A percentile compares a stretch with the other conserved stretches of the same genome.
phyloP scores from a whole-genome alignment of 2,329 filamentous ascomycete species.

The Aspergillus fijiensis region DNA sequence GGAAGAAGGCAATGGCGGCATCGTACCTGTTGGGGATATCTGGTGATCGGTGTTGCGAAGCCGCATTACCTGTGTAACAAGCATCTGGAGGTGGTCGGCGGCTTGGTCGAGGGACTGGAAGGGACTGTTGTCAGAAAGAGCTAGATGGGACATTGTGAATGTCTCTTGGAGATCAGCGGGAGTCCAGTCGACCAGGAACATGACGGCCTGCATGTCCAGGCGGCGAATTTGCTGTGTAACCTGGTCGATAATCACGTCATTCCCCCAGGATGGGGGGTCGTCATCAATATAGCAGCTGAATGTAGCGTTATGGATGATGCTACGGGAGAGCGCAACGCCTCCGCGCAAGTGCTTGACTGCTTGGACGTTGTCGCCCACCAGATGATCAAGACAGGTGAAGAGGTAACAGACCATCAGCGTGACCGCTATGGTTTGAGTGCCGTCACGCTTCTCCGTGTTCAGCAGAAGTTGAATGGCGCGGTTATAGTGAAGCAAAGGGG shows the following conservation, averaged over 20 bases:
- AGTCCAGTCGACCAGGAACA: constrained; percentile 33
- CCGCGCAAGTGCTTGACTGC: constrained; percentile 37
- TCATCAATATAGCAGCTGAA: neutral
- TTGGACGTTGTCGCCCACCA: constrained; percentile 36
- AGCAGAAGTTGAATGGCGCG: constrained; percentile 27
- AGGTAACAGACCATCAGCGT: constrained; percentile 44
- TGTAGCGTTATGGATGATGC: constrained; percentile 10
- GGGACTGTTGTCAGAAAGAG: constrained; percentile 7
- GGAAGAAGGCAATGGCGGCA: constrained; percentile 3
- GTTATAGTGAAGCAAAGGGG: constrained; percentile 19
- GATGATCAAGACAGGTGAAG: constrained; percentile 42
- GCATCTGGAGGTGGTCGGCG: constrained; percentile 32
- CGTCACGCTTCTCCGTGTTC: constrained; percentile 19
- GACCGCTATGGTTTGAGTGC: constrained; percentile 28
- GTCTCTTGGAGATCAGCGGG: constrained; percentile 29
- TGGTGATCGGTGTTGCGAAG: constrained; percentile 27
- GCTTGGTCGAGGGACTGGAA: constrained; percentile 36
- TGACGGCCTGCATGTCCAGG: constrained; percentile 38
- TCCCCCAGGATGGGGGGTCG: constrained; percentile 14
- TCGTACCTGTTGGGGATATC: constrained; percentile 11
- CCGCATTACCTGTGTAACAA: constrained; percentile 32
- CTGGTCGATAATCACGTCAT: constrained; percentile 27
- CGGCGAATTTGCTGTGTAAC: constrained; percentile 37
- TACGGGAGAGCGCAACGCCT: constrained; percentile 33
- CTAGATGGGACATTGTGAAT: constrained; percentile 6